Percentiles rank a stretch among this genome's conserved stretches.
These are phyloP conservation scores for Volvox africanus DNA, from an alignment of 139 green algal species.

Conservation along the genomic window DNA sequence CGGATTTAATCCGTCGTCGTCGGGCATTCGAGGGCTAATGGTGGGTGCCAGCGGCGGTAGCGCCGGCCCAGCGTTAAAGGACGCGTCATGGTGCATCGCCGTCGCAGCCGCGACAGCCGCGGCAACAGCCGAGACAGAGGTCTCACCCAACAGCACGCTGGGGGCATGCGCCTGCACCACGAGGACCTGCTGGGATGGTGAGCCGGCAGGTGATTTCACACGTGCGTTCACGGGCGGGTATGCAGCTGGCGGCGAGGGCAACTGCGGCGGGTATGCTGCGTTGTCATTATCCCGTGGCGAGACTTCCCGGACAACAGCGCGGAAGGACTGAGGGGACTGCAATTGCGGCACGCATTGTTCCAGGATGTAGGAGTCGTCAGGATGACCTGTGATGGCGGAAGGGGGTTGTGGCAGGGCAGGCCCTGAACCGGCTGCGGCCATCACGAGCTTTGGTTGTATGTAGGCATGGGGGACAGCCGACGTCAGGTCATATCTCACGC, in stretches of 20 bases:
- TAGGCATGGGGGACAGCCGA: not conserved
- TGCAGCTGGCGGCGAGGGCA: too few species aligned
- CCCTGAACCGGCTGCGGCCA: not conserved
- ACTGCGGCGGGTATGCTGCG: too few species aligned
- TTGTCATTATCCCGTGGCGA: not conserved
- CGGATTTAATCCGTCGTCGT: too few species aligned
- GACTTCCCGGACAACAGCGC: conserved; percentile 6
- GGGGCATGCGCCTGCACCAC: too few species aligned
- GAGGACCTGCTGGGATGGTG: too few species aligned
- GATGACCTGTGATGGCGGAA: not conserved
- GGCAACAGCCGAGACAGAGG: not conserved
- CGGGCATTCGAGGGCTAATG: too few species aligned
- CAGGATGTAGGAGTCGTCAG: not conserved
- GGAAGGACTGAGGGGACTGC: not conserved
- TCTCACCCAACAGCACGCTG: too few species aligned
- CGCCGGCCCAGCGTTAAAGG: not conserved
- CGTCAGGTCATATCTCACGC: not conserved
- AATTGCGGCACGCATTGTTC: not conserved
- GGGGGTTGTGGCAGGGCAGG: not conserved
- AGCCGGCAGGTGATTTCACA: too few species aligned
- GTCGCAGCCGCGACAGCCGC: not conserved
- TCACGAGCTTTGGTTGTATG: too few species aligned
- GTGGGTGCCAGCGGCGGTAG: not conserved
- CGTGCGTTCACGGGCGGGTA: too few species aligned
- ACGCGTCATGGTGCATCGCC: not conserved